Conservation (phyloP, 805 yeast species). For the Candida lessepsii region DNA sequence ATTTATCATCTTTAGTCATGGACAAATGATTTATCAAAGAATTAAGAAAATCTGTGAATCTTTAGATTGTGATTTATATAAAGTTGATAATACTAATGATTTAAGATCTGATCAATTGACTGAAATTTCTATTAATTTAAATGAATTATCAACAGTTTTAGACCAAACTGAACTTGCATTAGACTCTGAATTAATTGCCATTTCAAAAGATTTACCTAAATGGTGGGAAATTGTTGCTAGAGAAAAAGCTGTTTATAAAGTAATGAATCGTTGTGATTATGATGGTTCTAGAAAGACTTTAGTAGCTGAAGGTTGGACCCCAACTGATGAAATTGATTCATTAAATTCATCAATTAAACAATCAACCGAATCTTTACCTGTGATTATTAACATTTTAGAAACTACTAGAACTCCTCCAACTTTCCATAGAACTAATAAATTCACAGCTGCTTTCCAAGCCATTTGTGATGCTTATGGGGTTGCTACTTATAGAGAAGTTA, state of each 20-base stretch:
- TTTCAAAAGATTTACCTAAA: slow-evolving; percentile 68
- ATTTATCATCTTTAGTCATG: slow-evolving; percentile 91
- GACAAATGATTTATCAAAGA: slow-evolving; percentile 66
- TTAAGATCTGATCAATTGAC: slow-evolving; percentile 31
- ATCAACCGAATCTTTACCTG: slow-evolving; percentile 56
- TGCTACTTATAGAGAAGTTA: slow-evolving; percentile 90
- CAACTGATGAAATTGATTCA: slow-evolving; percentile 67
- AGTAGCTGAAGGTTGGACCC: slow-evolving; percentile 97
- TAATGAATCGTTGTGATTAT: slow-evolving; percentile 76
- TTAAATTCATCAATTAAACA: slow-evolving; percentile 67
- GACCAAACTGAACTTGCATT: slow-evolving; percentile 55
- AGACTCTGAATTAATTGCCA: slow-evolving; percentile 71
- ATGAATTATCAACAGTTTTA: slow-evolving; percentile 36
- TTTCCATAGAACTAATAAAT: slow-evolving; percentile 89
- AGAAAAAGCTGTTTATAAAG: slow-evolving; percentile 80
- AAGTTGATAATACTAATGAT: slow-evolving; percentile 44
- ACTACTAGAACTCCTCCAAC: slow-evolving; percentile 94
- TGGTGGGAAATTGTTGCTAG: slow-evolving; percentile 66
- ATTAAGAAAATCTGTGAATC: slow-evolving; percentile 86
- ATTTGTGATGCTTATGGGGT: slow-evolving; percentile 96
- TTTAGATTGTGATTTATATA: slow-evolving; percentile 75
- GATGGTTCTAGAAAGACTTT: slow-evolving; percentile 82
- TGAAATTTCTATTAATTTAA: slow-evolving; percentile 26
- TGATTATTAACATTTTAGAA: slow-evolving; percentile 54
- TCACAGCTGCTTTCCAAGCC: slow-evolving; percentile 87